phyloP scores from a whole-genome alignment of 1,284 basidiomycete genomes.

The Trichosporon sp. region DNA sequence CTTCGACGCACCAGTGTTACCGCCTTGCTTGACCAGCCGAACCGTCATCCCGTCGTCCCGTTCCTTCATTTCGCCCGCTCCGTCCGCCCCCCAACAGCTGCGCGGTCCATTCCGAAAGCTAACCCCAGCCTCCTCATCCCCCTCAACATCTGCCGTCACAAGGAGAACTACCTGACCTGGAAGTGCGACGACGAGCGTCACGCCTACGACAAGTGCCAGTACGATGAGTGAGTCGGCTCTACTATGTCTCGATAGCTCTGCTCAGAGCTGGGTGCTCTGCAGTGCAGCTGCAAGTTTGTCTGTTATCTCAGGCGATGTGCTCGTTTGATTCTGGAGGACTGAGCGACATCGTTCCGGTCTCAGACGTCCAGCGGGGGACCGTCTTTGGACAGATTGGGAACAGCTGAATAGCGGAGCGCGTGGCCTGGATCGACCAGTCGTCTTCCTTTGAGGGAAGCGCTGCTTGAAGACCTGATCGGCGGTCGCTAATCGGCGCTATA shows the following conservation, averaged over 20 bases:
- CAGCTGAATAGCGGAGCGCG: too few species aligned
- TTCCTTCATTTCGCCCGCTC: background rate
- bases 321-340: too few species aligned
- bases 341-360: too few species aligned
- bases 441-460: too few species aligned
- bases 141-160: constrained; percentile 70
- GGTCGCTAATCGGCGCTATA: too few species aligned
- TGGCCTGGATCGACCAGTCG: too few species aligned
- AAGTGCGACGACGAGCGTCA: constrained; percentile 67
- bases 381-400: too few species aligned
- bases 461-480: too few species aligned
- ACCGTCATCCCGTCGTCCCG: background rate
- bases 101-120: background rate
- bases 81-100: too few species aligned
- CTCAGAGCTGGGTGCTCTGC: background rate
- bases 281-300: too few species aligned
- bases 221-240: constrained; percentile 67
- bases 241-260: background rate
- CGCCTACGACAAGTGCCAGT: constrained; percentile 64
- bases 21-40: background rate
- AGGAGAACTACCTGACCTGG: constrained; percentile 70
- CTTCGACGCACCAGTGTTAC: background rate
- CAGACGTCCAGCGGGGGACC: too few species aligned
- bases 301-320: too few species aligned
- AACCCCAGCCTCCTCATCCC: constrained; percentile 70